These are phyloP conservation scores for Penicillium sp. DNA, from an alignment of 2,329 filamentous ascomycete genomes.

Conservation along the genomic window DNA sequence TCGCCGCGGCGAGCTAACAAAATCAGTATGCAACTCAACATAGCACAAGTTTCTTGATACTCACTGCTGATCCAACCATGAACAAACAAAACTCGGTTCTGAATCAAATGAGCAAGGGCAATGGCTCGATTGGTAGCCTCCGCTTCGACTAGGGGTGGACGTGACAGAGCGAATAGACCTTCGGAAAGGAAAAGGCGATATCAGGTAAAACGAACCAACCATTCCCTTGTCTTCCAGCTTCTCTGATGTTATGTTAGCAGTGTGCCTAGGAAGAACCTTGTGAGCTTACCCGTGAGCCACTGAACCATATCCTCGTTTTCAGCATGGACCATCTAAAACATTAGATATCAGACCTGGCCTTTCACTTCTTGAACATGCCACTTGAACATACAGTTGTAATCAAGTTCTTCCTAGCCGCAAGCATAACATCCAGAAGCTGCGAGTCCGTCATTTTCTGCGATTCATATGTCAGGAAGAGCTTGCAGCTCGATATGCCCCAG, in stretches of 20 bases:
- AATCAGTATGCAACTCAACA: not conserved
- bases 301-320: constrained; percentile 46
- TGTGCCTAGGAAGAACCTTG: not conserved
- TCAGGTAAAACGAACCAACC: constrained; percentile 1
- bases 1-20: constrained; percentile 40
- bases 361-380: not conserved
- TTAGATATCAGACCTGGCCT: not conserved
- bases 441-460: constrained; percentile 39
- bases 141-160: constrained; percentile 40
- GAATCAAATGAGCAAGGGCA: constrained; percentile 46
- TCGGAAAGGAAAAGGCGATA: not conserved
- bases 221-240: constrained; percentile 30
- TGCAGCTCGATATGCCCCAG: constrained; percentile 42
- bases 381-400: constrained; percentile 5
- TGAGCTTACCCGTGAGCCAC: constrained; percentile 21
- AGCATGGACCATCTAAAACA: constrained; percentile 41
- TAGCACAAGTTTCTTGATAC: not conserved
- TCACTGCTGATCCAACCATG: constrained; percentile 45
- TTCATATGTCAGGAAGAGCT: constrained; percentile 48
- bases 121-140: constrained; percentile 50
- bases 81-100: constrained; percentile 51
- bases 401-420: constrained; percentile 3
- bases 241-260: constrained; percentile 12
- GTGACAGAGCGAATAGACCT: constrained; percentile 31
- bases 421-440: constrained; percentile 43